These are phyloP conservation scores for Boletus speciosus DNA, from an alignment of 768 basidiomycete genomes.

Conservation along the genomic window DNA sequence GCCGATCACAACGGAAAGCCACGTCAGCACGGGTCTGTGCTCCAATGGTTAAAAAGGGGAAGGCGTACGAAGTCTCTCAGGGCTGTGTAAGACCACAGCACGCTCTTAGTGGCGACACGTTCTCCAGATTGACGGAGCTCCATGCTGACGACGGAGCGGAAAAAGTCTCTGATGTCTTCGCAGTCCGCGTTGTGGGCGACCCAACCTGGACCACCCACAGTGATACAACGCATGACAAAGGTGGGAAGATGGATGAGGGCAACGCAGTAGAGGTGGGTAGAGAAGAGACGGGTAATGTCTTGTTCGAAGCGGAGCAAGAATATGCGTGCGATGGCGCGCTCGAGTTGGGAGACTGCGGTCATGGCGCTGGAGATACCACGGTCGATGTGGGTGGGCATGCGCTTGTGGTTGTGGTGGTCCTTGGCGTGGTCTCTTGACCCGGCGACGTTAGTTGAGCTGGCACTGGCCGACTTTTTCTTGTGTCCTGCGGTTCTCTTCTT, in stretches of 20 bases:
- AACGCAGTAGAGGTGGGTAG: constrained; percentile 62
- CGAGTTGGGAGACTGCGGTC: constrained; percentile 61
- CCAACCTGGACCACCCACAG: constrained; percentile 65
- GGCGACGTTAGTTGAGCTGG: constrained; percentile 30
- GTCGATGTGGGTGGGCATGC: constrained; percentile 50
- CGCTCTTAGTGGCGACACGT: constrained; percentile 74
- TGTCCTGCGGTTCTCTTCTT: constrained; percentile 56
- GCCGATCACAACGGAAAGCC: background rate
- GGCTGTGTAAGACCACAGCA: constrained; percentile 77
- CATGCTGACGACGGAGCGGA: constrained; percentile 67
- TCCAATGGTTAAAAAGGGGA: background rate
- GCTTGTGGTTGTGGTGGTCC: constrained; percentile 32
- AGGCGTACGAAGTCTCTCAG: constrained; percentile 66
- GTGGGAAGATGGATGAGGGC: constrained; percentile 65
- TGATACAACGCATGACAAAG: constrained; percentile 60
- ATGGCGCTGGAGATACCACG: constrained; percentile 53
- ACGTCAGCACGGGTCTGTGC: constrained; percentile 5
- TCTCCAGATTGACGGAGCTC: constrained; percentile 77
- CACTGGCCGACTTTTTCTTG: constrained; percentile 40
- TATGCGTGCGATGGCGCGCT: constrained; percentile 64
- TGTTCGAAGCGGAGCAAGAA: constrained; percentile 69
- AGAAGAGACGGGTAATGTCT: constrained; percentile 72
- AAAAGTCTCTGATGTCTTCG: constrained; percentile 74
- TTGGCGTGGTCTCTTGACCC: constrained; percentile 10
- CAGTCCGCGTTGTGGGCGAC: constrained; percentile 60